These are phyloP conservation scores for Fusarium sp. DNA, from an alignment of 2,329 filamentous ascomycete species.

Conservation along the genomic window DNA sequence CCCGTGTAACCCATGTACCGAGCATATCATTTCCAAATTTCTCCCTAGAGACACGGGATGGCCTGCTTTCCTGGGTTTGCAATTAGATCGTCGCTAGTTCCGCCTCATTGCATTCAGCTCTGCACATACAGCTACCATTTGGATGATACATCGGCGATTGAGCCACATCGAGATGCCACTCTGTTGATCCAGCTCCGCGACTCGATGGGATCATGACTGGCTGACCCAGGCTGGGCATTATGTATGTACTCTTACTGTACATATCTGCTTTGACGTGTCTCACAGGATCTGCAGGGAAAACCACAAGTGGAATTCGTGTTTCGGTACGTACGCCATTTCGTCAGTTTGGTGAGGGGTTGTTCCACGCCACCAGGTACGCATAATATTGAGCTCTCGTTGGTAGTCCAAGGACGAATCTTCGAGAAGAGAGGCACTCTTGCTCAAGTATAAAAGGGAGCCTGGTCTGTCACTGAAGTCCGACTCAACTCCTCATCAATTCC, in stretches of 20 bases:
- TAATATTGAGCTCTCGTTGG: not conserved
- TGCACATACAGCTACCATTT: not conserved
- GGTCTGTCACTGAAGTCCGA: not conserved
- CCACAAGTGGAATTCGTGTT: not conserved
- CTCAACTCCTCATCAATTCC: not conserved
- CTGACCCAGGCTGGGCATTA: not conserved
- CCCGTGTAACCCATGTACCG: not conserved
- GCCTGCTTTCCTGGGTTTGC: not conserved
- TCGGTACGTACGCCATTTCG: not conserved
- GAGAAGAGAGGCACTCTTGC: not conserved
- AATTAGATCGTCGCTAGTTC: not conserved
- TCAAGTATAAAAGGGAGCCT: not conserved
- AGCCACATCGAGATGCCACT: not conserved
- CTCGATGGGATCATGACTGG: not conserved
- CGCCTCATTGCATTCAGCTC: not conserved
- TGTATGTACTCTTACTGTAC: too few relatives aligned
- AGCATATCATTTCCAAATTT: not conserved
- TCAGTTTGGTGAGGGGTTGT: not conserved
- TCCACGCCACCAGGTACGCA: not conserved
- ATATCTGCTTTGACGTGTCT: not conserved
- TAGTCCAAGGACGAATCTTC: not conserved
- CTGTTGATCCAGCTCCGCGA: not conserved
- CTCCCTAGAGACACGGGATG: not conserved
- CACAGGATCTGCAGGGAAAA: not conserved
- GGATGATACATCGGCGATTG: not conserved